Evolutionary conservation across 2,329 filamentous ascomycete genomes (phyloP), one percentile per base, ranked within the genome.

Genomic region (Pyrenochaeta sp.): DNA sequence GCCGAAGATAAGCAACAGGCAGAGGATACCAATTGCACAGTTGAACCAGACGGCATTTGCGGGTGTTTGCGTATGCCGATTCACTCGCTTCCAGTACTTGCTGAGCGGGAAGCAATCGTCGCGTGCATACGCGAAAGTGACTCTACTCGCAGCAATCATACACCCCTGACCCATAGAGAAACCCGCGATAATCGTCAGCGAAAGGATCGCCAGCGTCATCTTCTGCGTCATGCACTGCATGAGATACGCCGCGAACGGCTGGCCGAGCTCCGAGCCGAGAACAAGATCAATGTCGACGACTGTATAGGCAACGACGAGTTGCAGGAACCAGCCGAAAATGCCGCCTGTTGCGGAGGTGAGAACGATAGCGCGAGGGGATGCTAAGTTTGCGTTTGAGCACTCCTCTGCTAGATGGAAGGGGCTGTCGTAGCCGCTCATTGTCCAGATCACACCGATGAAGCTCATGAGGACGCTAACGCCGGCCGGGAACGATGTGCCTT

Each of bases 401-500:
- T 92, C 90, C 71, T 92, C 90, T 3, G 87, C 84, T n/a, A 92
- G 77, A 76, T 92, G 90, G 73, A 91, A 91, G 0, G 89, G 86
- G 0, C 84, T 84, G 73, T 91, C 88, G 71, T 90, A 90, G 40
- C 88, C 87, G 82, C 83, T 72, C 81, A 88, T 88, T 5, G 87
- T 90, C 88, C 88, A 90, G 61, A 90, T 89, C 34, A 90, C 88
- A 28, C 85, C 84, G 43, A 90, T 84, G 72, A 92, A 92, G 24
- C 84, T 86, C 89, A 91, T 91, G 27, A 92, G 79, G 0, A 91
- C 82, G 0, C 87, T 85, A 22, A 91, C 79, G 19, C 90, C 90
- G 52, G 88, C 82, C 0, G 89, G 88, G 71, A 86, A 92, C 45
- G 88, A 85, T 0, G 89, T 91, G 25, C 85, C 84, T 53, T 87